Conservation (phyloP, 441 rosid species). For the Metrosideros polymorpha region DNA sequence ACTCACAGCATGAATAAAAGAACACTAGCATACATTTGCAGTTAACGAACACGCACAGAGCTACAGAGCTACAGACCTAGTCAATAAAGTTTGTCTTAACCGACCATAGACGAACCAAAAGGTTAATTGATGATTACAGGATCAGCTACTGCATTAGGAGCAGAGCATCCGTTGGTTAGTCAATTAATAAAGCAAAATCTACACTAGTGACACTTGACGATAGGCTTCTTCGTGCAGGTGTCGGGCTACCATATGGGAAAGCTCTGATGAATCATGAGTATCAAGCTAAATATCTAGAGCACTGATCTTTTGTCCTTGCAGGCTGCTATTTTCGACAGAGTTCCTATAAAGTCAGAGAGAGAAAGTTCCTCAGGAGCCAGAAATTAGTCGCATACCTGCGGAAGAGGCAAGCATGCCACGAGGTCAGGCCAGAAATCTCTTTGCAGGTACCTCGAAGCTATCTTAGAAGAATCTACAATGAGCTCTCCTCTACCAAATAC, state of each 20-base stretch:
- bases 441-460: conserved; percentile 38
- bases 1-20: neutral
- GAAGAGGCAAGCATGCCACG: conserved; percentile 43
- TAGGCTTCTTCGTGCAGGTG: neutral
- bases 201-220: neutral
- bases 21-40: neutral
- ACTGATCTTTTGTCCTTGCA: neutral
- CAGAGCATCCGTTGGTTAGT: neutral
- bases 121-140: neutral
- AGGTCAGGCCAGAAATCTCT: conserved; percentile 38
- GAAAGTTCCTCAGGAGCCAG: neutral
- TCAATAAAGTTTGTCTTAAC: neutral
- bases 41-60: neutral
- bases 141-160: neutral
- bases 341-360: neutral
- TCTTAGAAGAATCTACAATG: conserved; percentile 32
- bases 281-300: neutral
- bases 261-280: neutral
- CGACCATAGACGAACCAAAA: neutral
- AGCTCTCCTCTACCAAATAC: conserved; percentile 65
- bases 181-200: neutral
- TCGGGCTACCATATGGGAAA: neutral
- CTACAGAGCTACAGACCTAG: neutral
- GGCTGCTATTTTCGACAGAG: neutral
- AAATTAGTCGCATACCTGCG: conserved; percentile 33